phyloP scores from a whole-genome alignment of 2,329 filamentous ascomycete species.

The Colletotrichum lentis region DNA sequence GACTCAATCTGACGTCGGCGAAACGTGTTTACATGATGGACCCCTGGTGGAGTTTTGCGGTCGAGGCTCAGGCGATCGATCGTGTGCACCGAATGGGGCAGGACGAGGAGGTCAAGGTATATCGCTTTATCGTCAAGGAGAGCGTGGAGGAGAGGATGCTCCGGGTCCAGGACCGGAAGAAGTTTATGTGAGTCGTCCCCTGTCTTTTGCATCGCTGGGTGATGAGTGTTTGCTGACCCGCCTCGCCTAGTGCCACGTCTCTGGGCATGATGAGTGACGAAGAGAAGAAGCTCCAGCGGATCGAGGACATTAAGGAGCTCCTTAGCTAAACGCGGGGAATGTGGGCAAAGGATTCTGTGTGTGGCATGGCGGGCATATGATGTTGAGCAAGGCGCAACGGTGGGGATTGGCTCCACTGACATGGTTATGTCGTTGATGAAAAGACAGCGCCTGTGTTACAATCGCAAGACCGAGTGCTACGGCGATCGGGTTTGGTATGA shows the following conservation, averaged over 20 bases:
- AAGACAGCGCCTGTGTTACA: background rate
- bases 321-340: slow-evolving; percentile 62
- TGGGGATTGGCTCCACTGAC: background rate
- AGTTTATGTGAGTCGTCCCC: slow-evolving; percentile 77
- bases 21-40: slow-evolving; percentile 98
- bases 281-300: slow-evolving; percentile 86
- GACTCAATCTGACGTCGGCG: slow-evolving; percentile 89
- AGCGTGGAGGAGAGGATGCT: slow-evolving; percentile 98
- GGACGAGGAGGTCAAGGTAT: slow-evolving; percentile 82
- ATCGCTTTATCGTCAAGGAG: slow-evolving; percentile 85
- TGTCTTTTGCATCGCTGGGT: background rate
- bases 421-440: background rate
- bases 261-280: slow-evolving; percentile 95
- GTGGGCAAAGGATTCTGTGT: background rate
- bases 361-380: slow-evolving; percentile 21
- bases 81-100: slow-evolving; percentile 98
- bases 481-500: background rate
- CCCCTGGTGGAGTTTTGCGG: slow-evolving; percentile 98
- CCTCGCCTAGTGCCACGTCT: slow-evolving; percentile 76
- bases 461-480: background rate
- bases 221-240: background rate
- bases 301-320: slow-evolving; percentile 93
- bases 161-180: slow-evolving; percentile 92
- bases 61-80: slow-evolving; percentile 97
- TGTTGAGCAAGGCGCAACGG: background rate